These are phyloP conservation scores for Teratosphaeria gauchensis DNA, from an alignment of 2,329 filamentous ascomycete genomes.

Conservation along the genomic window DNA sequence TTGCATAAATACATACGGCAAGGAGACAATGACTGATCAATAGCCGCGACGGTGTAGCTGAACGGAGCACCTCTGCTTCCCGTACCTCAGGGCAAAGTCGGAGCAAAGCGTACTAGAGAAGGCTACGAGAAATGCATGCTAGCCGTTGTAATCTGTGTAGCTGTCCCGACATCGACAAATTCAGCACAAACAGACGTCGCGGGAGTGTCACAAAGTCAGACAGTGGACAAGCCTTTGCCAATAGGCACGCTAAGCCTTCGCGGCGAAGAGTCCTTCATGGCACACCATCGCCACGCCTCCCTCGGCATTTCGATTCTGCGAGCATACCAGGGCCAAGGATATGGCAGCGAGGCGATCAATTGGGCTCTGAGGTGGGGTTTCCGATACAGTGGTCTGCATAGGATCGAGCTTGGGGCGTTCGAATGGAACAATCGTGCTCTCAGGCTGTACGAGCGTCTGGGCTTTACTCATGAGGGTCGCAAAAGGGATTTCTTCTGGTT, in stretches of 20 bases:
- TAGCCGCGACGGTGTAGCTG: not conserved
- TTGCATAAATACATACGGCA: not conserved
- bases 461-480: conserved; percentile 37
- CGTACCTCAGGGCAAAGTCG: conserved; percentile 22
- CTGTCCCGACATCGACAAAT: conserved; percentile 4
- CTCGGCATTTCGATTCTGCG: conserved; percentile 32
- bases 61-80: conserved; percentile 14
- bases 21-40: too few species aligned
- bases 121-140: conserved; percentile 24
- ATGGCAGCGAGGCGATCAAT: conserved; percentile 38
- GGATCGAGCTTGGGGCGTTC: conserved; percentile 32
- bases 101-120: conserved; percentile 19
- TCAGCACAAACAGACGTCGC: not conserved
- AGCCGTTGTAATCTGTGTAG: conserved; percentile 30
- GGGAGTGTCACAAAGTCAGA: too few species aligned
- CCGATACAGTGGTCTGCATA: conserved; percentile 34
- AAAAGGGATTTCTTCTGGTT: conserved; percentile 35
- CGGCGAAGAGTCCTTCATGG: conserved; percentile 8
- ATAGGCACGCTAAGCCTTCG: conserved; percentile 27
- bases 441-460: conserved; percentile 36
- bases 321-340: conserved; percentile 31
- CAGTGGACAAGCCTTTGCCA: conserved; percentile 13
- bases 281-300: conserved; percentile 35
- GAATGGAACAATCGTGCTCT: conserved; percentile 36
- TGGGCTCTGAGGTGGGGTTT: conserved; percentile 43